Conservation (phyloP, 2,329 filamentous ascomycete genomes). For the Microdochium nivale region DNA sequence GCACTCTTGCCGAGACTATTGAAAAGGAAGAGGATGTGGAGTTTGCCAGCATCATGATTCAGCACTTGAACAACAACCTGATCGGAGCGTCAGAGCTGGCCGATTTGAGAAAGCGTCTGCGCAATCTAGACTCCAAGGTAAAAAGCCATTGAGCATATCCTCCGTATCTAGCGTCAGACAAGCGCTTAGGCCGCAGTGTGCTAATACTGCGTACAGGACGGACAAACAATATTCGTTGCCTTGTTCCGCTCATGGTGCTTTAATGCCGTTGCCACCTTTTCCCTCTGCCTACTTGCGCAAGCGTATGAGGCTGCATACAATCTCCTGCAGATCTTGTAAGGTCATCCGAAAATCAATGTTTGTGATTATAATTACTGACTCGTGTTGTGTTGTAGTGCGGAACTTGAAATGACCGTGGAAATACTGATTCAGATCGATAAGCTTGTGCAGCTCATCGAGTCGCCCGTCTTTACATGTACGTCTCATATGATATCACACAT, state of each 20-base stretch:
- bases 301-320: slow-evolving; percentile 98
- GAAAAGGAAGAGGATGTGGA: slow-evolving; percentile 98
- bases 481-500: slow-evolving; percentile 3
- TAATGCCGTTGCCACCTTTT: slow-evolving; percentile 96
- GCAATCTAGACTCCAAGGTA: slow-evolving; percentile 83
- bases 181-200: not conserved
- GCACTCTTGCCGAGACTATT: slow-evolving; percentile 90
- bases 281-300: slow-evolving; percentile 86
- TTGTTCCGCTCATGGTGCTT: slow-evolving; percentile 97
- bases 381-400: slow-evolving; percentile 51
- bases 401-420: slow-evolving; percentile 97
- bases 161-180: slow-evolving; percentile 1
- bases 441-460: slow-evolving; percentile 91
- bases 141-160: too few relatives aligned
- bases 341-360: slow-evolving; percentile 2
- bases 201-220: slow-evolving; percentile 51
- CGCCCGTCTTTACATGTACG: slow-evolving; percentile 93
- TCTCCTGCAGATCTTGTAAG: slow-evolving; percentile 86
- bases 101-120: slow-evolving; percentile 79
- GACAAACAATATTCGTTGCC: slow-evolving; percentile 89
- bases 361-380: slow-evolving; percentile 8
- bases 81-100: slow-evolving; percentile 93
- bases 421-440: slow-evolving; percentile 99
- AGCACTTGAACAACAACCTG: slow-evolving; percentile 97
- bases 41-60: slow-evolving; percentile 98